Base-by-base conservation (phyloP, 2,329 filamentous ascomycete species). In the Claviceps sp. region DNA sequence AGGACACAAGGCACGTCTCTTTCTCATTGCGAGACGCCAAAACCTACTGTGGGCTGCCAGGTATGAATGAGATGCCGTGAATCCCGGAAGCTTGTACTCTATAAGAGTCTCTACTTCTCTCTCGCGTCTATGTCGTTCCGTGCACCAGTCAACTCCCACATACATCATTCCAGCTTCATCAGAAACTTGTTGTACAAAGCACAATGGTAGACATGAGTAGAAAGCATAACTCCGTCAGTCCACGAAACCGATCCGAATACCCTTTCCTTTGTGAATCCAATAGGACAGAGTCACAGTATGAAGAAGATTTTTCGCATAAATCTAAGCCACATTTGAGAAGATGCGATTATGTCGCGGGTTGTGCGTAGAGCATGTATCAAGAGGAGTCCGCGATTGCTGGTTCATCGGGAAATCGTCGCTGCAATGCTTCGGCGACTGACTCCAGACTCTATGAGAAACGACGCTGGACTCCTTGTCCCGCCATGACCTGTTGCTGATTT, bases 391-490 rank as follows among this genome's bases (percentile, higher is more conserved):
- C 1, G 8, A 8, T 7, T 16, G 17, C n/a, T 16, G 23, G 34
- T 16, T 37, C 17, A 14, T 29, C 7, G 13, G 14, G 14, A 44
- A 20, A 29, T 45, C 14, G 29, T 40, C 14, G 43, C n/a, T 11
- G 2, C 5, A 16, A 40, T n/a, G 9, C 16, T 44, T 43, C 40
- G 14, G 14, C 14, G 20, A 34, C 39, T 47, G 13, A 17, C 16
- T n/a, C 50, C 56, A 53, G 60, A 54, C 60, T 58, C 66, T 78
- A 82, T 64, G 75, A 79, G 65, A 76, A 80, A 54, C 78, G 77
- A 53, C 79, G 71, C 58, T 76, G 72, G 8, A 76, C 70, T 51
- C 71, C 71, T 60, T 79, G 76, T 38, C 76, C 75, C 44, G 75
- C 73, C 68, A 79, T 77, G 50, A 79, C 75, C 34, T 73, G 70